These are phyloP conservation scores for Fusarium nygamai DNA, from an alignment of 2,329 filamentous ascomycete genomes.

Conservation along the genomic window DNA sequence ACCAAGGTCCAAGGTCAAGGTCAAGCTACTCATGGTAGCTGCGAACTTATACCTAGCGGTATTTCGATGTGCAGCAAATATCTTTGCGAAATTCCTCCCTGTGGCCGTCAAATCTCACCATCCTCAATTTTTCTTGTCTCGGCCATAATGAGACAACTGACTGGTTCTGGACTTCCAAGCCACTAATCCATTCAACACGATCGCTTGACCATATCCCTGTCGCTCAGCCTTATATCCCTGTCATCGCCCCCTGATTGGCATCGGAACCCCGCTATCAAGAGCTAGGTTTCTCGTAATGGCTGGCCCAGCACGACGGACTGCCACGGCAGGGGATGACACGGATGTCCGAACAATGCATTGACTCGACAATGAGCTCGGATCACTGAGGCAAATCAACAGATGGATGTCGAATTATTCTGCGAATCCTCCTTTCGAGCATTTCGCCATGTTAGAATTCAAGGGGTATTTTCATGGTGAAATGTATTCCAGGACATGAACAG, in stretches of 20 bases:
- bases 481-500: not conserved
- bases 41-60: constrained; percentile 5
- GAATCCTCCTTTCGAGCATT: not conserved
- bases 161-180: constrained; percentile 35
- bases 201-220: constrained; percentile 35
- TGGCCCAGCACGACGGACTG: constrained; percentile 22
- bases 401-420: not conserved
- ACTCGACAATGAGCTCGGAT: constrained; percentile 23
- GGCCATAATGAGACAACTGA: constrained; percentile 33
- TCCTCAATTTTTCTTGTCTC: constrained; percentile 33
- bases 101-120: constrained; percentile 33
- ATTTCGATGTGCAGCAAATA: not conserved
- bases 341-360: constrained; percentile 29
- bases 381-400: constrained; percentile 13
- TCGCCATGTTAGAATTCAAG: not conserved
- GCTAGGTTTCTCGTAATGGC: constrained; percentile 23
- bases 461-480: not conserved
- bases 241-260: constrained; percentile 39
- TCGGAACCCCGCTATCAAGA: constrained; percentile 31
- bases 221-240: constrained; percentile 34
- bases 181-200: constrained; percentile 37
- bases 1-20: constrained; percentile 11
- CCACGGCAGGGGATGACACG: constrained; percentile 21
- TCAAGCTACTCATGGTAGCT: constrained; percentile 9
- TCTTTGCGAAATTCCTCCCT: constrained; percentile 12